Evolutionary conservation across 148 eudicot genomes (phyloP).

Genomic region (Gaultheria prostrata): DNA sequence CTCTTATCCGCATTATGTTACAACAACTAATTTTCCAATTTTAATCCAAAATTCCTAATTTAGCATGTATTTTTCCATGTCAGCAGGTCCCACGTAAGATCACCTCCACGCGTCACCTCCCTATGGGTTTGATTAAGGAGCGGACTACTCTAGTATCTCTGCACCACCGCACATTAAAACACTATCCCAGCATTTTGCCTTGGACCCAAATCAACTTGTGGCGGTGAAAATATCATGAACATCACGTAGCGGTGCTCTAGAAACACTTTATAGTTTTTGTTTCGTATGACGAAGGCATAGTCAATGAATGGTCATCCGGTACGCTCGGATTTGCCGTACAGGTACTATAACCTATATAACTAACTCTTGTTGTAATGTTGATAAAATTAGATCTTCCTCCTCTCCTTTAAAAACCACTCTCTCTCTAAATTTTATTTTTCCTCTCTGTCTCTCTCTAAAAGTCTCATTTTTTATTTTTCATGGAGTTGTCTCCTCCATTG

Average conservation of each 20-base stretch:
- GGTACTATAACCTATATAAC: conserved; percentile 6
- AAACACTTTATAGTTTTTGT: background rate
- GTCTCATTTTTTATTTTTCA: background rate
- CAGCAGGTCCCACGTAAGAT: background rate
- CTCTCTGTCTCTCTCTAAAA: background rate
- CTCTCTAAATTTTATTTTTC: background rate
- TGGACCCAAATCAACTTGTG: background rate
- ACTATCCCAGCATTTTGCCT: no score
- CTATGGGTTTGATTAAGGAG: background rate
- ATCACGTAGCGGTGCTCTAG: background rate
- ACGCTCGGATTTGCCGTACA: conserved; percentile 24
- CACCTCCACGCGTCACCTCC: background rate
- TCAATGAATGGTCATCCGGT: conserved; percentile 31
- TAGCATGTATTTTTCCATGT: background rate
- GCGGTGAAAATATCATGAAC: background rate
- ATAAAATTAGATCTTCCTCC: background rate
- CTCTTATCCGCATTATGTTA: background rate
- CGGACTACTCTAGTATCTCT: background rate
- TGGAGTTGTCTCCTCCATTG: conserved; percentile 14
- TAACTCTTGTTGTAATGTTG: background rate
- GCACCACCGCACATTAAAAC: background rate
- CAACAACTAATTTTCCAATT: background rate
- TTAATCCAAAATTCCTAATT: background rate
- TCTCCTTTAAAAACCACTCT: background rate
- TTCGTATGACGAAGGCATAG: background rate